A percentile compares a stretch with the other conserved stretches of the same genome.
phyloP scores from a whole-genome alignment of 805 yeast species.

The Kluyveromyces siamensis region DNA sequence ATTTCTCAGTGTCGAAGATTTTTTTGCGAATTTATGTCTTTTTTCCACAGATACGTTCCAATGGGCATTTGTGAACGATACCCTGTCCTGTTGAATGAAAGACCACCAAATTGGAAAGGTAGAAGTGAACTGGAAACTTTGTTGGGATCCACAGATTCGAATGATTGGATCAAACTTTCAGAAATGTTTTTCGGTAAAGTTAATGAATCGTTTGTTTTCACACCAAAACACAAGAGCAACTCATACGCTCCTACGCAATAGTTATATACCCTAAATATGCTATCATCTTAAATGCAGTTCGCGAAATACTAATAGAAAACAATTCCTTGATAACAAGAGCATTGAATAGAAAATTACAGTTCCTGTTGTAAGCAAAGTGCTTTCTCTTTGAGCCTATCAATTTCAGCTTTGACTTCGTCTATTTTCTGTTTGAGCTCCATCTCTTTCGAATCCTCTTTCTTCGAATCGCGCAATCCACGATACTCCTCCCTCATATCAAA shows the following conservation, averaged over 20 bases:
- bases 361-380: slow-evolving; percentile 62
- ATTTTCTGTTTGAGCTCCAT: slow-evolving; percentile 41
- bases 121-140: slow-evolving; percentile 88
- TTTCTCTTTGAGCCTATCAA: slow-evolving; percentile 63
- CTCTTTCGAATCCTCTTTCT: slow-evolving; percentile 19
- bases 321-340: too few species aligned
- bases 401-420: slow-evolving; percentile 52
- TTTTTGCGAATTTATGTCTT: slow-evolving; percentile 88
- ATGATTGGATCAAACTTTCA: slow-evolving; percentile 92
- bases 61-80: slow-evolving; percentile 82
- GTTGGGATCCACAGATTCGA: slow-evolving; percentile 74
- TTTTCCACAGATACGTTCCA: slow-evolving; percentile 91
- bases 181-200: slow-evolving; percentile 93
- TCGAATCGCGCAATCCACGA: slow-evolving; percentile 7
- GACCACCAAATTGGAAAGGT: slow-evolving; percentile 92
- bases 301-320: too few species aligned
- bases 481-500: slow-evolving; percentile 52
- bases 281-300: too few species aligned
- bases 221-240: slow-evolving; percentile 93
- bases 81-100: slow-evolving; percentile 84
- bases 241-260: slow-evolving; percentile 36
- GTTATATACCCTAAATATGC: not conserved
- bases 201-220: slow-evolving; percentile 62
- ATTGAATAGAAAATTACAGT: too few species aligned
- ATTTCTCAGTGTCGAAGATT: slow-evolving; percentile 79